phyloP scores from a whole-genome alignment of 257 asterid genomes.

The Nyctanthes arbortristis region DNA sequence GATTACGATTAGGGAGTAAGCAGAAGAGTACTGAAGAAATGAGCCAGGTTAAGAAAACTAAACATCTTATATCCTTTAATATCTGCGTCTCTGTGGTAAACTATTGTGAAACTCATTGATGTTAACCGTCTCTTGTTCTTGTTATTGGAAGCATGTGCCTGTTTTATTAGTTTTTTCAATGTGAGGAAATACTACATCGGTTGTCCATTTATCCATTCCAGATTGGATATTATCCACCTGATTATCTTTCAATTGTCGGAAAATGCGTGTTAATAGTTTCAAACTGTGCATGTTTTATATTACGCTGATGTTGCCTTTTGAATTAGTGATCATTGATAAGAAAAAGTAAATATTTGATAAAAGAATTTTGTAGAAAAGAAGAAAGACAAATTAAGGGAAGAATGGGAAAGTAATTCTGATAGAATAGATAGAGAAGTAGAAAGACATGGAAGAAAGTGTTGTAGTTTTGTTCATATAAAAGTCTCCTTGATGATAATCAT shows the following conservation, averaged over 20 bases:
- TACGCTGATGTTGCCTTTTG: neutral
- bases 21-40: conserved; percentile 58
- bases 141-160: neutral
- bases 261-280: neutral
- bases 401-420: too few relatives aligned
- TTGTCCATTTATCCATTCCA: neutral
- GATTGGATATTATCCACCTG: neutral
- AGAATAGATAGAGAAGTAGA: too few relatives aligned
- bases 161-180: neutral
- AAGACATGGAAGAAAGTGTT: too few relatives aligned
- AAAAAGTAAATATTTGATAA: neutral
- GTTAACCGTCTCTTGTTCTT: neutral
- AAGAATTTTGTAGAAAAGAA: too few relatives aligned
- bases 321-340: neutral
- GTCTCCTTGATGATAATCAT: too few relatives aligned
- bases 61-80: neutral
- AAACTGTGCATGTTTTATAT: neutral
- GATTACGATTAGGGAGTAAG: conserved; percentile 44
- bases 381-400: too few relatives aligned
- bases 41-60: conserved; percentile 53
- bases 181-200: neutral
- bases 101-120: neutral
- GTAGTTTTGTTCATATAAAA: too few relatives aligned
- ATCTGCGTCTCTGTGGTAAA: neutral
- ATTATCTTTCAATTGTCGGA: neutral